A percentile compares a stretch with the other conserved stretches of the same genome.
These are phyloP conservation scores for Monosporozyma aerobia DNA, from an alignment of 805 yeast species.

Conservation along the genomic window DNA sequence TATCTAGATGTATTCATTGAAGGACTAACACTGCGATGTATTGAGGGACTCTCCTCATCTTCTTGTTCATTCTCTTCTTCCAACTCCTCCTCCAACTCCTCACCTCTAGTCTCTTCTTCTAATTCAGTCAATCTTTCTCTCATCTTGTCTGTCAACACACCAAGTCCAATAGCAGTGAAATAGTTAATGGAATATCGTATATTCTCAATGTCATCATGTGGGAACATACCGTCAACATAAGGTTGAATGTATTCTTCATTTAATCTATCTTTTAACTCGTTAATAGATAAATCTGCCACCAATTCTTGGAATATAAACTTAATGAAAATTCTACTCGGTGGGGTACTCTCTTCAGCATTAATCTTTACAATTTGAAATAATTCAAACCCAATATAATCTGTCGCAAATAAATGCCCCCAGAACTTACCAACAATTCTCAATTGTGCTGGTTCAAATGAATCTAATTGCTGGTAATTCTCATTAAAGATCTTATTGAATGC, in stretches of 20 bases:
- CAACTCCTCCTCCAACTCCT: slow-evolving; percentile 8
- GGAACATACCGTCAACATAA: slow-evolving; percentile 53
- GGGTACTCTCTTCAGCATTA: slow-evolving; percentile 64
- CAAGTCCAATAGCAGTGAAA: slow-evolving; percentile 88
- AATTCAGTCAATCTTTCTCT: slow-evolving; percentile 41
- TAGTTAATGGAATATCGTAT: slow-evolving; percentile 76
- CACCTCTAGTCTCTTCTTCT: slow-evolving; percentile 19
- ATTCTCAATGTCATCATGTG: slow-evolving; percentile 41
- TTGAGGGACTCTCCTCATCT: slow-evolving; percentile 6
- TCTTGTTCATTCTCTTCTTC: slow-evolving; percentile 7
- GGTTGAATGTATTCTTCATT: slow-evolving; percentile 44
- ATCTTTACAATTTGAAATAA: slow-evolving; percentile 46
- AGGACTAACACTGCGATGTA: slow-evolving; percentile 2
- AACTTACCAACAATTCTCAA: slow-evolving; percentile 72
- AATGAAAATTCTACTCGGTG: slow-evolving; percentile 71
- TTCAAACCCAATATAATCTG: slow-evolving; percentile 59
- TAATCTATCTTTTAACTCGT: slow-evolving; percentile 40
- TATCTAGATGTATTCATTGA: neutral
- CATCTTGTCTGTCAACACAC: slow-evolving; percentile 75
- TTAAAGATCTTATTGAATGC: slow-evolving; percentile 47
- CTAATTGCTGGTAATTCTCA: slow-evolving; percentile 47
- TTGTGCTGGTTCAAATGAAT: slow-evolving; percentile 61
- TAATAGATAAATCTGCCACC: slow-evolving; percentile 64
- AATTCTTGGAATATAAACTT: slow-evolving; percentile 75
- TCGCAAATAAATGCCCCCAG: slow-evolving; percentile 76